Conservation (phyloP, 306 rosid genomes). For the Prunus dulcis region DNA sequence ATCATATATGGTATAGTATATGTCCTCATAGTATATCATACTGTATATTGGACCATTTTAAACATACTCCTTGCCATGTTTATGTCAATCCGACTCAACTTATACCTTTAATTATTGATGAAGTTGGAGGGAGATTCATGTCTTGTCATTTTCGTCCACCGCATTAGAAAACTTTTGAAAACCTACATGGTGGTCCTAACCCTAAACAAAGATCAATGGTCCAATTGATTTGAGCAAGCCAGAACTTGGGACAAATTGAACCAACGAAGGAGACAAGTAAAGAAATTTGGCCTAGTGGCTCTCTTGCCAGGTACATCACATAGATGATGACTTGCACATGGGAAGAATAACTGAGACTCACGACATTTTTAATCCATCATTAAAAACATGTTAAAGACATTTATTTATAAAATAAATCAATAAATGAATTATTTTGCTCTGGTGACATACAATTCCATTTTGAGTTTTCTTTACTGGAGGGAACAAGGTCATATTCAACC, state of each 20-base stretch:
- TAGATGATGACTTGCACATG: slow-evolving; percentile 43
- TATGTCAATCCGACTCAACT: slow-evolving; percentile 2
- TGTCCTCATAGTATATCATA: too few relatives aligned
- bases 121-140: slow-evolving; percentile 29
- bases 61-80: not conserved
- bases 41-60: not conserved
- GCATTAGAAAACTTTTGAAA: slow-evolving; percentile 21
- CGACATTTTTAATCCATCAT: not conserved
- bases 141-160: slow-evolving; percentile 44
- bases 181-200: slow-evolving; percentile 42
- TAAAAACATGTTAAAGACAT: not conserved
- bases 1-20: not conserved
- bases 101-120: slow-evolving; percentile 9
- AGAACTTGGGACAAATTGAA: slow-evolving; percentile 23
- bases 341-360: not conserved
- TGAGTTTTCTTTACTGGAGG: slow-evolving; percentile 4
- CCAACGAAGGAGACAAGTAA: slow-evolving; percentile 24
- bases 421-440: too few relatives aligned
- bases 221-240: slow-evolving; percentile 26
- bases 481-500: not conserved
- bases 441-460: not conserved
- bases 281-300: slow-evolving; percentile 36
- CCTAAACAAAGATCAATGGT: slow-evolving; percentile 21
- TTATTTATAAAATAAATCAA: too few relatives aligned
- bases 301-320: slow-evolving; percentile 18